Evolutionary conservation across 192 early-diverging fungal species (phyloP).

Genomic region (Coemansia sp.): DNA sequence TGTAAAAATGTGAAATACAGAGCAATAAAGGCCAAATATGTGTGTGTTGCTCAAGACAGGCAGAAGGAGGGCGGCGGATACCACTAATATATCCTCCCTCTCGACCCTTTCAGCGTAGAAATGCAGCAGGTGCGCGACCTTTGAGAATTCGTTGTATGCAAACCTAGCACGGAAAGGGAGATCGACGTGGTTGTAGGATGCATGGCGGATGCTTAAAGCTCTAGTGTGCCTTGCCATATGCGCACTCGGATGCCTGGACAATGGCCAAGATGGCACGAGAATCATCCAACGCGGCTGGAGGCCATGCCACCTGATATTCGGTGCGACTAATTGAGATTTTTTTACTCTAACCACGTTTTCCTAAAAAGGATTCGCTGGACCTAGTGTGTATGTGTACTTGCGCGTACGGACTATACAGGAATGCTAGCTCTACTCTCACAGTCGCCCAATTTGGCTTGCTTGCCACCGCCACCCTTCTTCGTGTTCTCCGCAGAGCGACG

Average conservation of each 20-base stretch:
- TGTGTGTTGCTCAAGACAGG: neutral
- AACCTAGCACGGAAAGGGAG: neutral
- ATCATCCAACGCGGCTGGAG: neutral
- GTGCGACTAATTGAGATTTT: neutral
- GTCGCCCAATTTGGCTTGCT: neutral
- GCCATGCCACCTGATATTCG: constrained; percentile 2
- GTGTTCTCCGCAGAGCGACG: neutral
- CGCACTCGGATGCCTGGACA: neutral
- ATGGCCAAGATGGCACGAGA: neutral
- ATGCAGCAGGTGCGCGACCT: neutral
- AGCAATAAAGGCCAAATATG: neutral
- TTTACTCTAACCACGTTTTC: neutral
- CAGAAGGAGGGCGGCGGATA: neutral
- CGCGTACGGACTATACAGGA: neutral
- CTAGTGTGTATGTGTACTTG: neutral
- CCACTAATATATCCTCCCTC: neutral
- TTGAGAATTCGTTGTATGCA: neutral
- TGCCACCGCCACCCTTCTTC: neutral
- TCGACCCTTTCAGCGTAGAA: neutral
- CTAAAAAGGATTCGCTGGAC: neutral
- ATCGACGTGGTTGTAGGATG: constrained; percentile 1
- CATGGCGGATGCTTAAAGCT: constrained; percentile 15
- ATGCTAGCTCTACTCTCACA: neutral
- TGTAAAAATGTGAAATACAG: neutral
- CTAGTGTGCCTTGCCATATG: neutral